A percentile compares a stretch with the other conserved stretches of the same genome.
phyloP scores from a whole-genome alignment of 768 basidiomycete genomes.

The Mrakia gelida region DNA sequence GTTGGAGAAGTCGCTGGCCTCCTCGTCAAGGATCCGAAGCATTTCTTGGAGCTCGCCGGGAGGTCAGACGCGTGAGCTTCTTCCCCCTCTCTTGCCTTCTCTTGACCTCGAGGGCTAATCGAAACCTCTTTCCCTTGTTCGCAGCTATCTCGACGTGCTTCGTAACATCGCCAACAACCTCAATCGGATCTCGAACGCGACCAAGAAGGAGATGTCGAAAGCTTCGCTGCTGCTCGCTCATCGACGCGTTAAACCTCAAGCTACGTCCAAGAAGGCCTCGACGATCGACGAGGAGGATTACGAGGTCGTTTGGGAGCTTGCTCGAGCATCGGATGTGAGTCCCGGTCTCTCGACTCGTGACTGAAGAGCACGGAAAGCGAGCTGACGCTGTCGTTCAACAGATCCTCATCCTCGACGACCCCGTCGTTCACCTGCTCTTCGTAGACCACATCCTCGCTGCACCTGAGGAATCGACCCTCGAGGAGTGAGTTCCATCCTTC shows the following conservation, averaged over 20 bases:
- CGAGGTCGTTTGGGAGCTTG: slow-evolving; percentile 60
- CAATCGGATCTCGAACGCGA: slow-evolving; percentile 48
- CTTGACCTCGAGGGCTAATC: neutral
- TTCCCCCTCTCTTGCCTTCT: neutral
- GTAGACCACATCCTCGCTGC: slow-evolving; percentile 54
- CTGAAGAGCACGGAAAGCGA: neutral
- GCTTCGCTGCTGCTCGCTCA: slow-evolving; percentile 69
- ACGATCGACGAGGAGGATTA: slow-evolving; percentile 74
- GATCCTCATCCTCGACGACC: slow-evolving; percentile 82
- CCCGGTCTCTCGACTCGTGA: neutral
- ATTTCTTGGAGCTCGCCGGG: slow-evolving; percentile 67
- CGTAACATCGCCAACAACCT: slow-evolving; percentile 78
- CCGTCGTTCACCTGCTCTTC: slow-evolving; percentile 72
- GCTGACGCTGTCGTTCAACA: slow-evolving; percentile 37
- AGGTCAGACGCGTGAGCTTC: slow-evolving; percentile 61
- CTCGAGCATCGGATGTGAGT: slow-evolving; percentile 53
- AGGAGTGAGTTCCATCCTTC: slow-evolving; percentile 52
- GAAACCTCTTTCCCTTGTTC: neutral
- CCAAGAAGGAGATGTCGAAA: slow-evolving; percentile 62
- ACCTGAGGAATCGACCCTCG: slow-evolving; percentile 85
- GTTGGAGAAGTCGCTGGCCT: slow-evolving; percentile 57
- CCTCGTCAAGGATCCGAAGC: slow-evolving; percentile 32
- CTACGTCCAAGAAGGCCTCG: slow-evolving; percentile 42
- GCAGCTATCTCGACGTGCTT: slow-evolving; percentile 73
- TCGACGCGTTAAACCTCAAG: slow-evolving; percentile 54